A percentile compares a stretch with the other conserved stretches of the same genome.
Conservation (phyloP, 768 basidiomycete genomes). For the Tephrocybe sp. region DNA sequence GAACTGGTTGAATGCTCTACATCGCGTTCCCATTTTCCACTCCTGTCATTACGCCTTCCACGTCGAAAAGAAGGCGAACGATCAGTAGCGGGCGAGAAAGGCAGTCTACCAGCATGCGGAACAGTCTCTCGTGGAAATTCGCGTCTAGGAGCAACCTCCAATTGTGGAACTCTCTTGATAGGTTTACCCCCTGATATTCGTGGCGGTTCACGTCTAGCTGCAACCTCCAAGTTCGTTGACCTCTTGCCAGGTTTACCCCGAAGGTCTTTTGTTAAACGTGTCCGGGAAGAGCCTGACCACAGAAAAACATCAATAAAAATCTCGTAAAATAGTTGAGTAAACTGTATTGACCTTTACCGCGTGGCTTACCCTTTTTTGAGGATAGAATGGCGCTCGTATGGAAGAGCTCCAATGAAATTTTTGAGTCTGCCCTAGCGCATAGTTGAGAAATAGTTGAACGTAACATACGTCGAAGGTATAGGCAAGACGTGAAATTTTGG, state of each 20-base stretch:
- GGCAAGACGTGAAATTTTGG: not conserved
- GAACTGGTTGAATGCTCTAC: not conserved
- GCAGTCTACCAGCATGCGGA: constrained; percentile 9
- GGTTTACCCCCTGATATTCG: constrained; percentile 2
- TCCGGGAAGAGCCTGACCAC: constrained; percentile 15
- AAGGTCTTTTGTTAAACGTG: constrained; percentile 15
- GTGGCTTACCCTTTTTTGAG: not conserved
- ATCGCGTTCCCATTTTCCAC: constrained; percentile 6
- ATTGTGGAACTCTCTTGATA: constrained; percentile 4
- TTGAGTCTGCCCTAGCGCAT: constrained; percentile 6
- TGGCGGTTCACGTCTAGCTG: constrained; percentile 2
- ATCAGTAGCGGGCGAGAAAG: not conserved
- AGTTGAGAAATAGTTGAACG: constrained; percentile 9
- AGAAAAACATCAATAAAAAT: not conserved
- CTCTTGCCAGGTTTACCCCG: constrained; percentile 3
- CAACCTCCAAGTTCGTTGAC: constrained; percentile 12
- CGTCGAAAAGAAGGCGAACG: constrained; percentile 10
- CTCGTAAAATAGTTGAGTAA: not conserved
- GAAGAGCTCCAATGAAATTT: not conserved
- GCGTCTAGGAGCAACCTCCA: constrained; percentile 14
- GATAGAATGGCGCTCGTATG: constrained; percentile 8
- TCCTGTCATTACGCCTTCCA: constrained; percentile 4
- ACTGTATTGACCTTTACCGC: not conserved
- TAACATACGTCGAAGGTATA: constrained; percentile 5
- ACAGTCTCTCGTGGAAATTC: constrained; percentile 15